A percentile compares a stretch with the other conserved stretches of the same genome.
Conservation (phyloP, 1,284 basidiomycete species). For the Agroathelia rolfsii region DNA sequence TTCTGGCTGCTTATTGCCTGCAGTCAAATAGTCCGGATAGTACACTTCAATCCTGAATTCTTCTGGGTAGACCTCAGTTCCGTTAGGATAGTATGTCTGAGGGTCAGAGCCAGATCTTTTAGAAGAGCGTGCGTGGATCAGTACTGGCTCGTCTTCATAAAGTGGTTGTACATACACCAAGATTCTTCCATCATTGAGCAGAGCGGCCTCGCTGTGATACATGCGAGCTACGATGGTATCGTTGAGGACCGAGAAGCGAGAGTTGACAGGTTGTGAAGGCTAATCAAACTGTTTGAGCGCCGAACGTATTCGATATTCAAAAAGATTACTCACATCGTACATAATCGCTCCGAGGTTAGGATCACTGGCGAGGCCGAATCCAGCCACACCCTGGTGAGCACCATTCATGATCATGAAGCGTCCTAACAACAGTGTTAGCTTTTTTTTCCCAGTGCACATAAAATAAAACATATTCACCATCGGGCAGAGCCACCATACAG, state of each 20-base stretch:
- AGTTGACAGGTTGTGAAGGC: slow-evolving; percentile 46
- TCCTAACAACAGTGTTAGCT: no score
- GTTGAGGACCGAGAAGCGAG: slow-evolving; percentile 56
- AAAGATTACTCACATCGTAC: no score
- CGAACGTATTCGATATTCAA: no score
- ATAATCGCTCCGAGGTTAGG: slow-evolving; percentile 58
- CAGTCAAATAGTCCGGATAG: slow-evolving; percentile 59
- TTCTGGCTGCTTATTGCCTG: slow-evolving; percentile 45
- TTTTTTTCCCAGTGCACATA: no score
- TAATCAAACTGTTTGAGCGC: no score
- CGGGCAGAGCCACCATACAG: slow-evolving; percentile 62
- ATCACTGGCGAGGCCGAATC: slow-evolving; percentile 57
- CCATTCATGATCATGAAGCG: slow-evolving; percentile 70
- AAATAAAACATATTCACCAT: no score
- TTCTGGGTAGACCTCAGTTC: slow-evolving; percentile 38
- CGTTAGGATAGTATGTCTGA: slow-evolving; percentile 32
- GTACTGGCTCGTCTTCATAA: no score
- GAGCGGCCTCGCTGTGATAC: slow-evolving; percentile 71
- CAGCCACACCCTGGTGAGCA: slow-evolving; percentile 52
- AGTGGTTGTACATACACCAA: no score
- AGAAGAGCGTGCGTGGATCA: no score
- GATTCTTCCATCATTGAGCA: slow-evolving; percentile 61
- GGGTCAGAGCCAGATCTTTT: slow-evolving; percentile 75
- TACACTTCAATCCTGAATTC: slow-evolving; percentile 73
- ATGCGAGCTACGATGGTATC: slow-evolving; percentile 70